Conservation (phyloP, 1,139 yeast genomes). For the Wickerhamomyces sp. region DNA sequence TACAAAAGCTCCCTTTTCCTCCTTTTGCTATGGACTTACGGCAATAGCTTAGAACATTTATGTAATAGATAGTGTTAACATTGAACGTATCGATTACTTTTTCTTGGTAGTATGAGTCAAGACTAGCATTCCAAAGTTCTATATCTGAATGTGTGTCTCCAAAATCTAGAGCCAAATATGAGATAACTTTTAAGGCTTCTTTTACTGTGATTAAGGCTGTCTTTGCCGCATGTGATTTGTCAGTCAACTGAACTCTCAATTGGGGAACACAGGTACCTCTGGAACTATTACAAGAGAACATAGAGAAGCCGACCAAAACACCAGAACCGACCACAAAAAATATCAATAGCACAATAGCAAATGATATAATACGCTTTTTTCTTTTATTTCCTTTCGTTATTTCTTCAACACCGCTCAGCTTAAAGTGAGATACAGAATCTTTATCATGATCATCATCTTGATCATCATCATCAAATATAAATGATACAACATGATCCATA, state of each 20-base stretch:
- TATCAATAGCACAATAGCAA: slow-evolving; percentile 4
- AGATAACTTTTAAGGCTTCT: slow-evolving; percentile 47
- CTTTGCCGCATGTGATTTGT: slow-evolving; percentile 33
- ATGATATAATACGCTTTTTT: background rate
- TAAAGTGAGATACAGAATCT: background rate
- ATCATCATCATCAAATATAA: slow-evolving; percentile 5
- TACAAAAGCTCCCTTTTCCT: slow-evolving; percentile 30
- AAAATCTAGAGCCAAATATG: slow-evolving; percentile 55
- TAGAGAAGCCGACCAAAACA: slow-evolving; percentile 22
- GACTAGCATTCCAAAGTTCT: slow-evolving; percentile 16
- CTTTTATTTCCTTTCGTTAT: background rate
- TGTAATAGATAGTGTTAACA: slow-evolving; percentile 36
- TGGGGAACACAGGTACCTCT: slow-evolving; percentile 41
- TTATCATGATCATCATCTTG: slow-evolving; percentile 1
- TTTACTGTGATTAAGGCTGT: slow-evolving; percentile 37
- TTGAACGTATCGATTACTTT: slow-evolving; percentile 42
- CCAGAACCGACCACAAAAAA: slow-evolving; percentile 3
- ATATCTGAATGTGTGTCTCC: slow-evolving; percentile 25
- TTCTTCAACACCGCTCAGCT: background rate
- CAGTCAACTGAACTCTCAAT: slow-evolving; percentile 36
- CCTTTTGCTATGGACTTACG: slow-evolving; percentile 28
- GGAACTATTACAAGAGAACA: slow-evolving; percentile 27
- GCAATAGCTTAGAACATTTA: slow-evolving; percentile 49
- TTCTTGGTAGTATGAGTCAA: slow-evolving; percentile 21
- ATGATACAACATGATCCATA: slow-evolving; percentile 15